These are phyloP conservation scores for Papiliotrema terrestris DNA, from an alignment of 1,284 basidiomycete genomes.

Conservation along the genomic window DNA sequence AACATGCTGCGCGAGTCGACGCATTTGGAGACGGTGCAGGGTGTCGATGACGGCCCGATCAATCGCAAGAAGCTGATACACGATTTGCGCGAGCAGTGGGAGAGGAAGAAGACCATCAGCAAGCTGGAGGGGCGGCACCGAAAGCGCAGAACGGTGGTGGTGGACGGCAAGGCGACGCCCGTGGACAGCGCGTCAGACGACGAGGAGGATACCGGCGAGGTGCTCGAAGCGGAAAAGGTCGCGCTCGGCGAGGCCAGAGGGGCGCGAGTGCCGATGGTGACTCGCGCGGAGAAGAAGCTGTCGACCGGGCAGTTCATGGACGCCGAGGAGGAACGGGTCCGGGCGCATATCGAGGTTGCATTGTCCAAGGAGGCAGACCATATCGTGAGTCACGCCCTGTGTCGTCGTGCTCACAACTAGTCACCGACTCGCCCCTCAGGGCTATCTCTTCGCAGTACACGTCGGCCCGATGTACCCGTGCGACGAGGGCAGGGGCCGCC, in stretches of 20 bases:
- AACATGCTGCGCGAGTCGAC: constrained; percentile 83
- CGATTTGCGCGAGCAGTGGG: constrained; percentile 67
- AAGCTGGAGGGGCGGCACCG: constrained; percentile 66
- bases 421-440: constrained; percentile 19
- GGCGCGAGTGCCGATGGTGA: constrained; percentile 7
- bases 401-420: constrained; percentile 5
- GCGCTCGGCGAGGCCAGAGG: constrained; percentile 21
- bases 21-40: constrained; percentile 67
- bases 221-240: constrained; percentile 42
- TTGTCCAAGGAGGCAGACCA: constrained; percentile 66
- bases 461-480: constrained; percentile 19
- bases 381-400: constrained; percentile 24
- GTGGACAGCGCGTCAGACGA: constrained; percentile 44
- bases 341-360: constrained; percentile 77
- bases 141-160: constrained; percentile 45
- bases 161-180: constrained; percentile 12
- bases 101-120: constrained; percentile 77
- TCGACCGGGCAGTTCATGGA: constrained; percentile 82
- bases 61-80: constrained; percentile 77
- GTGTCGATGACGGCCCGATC: constrained; percentile 56
- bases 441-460: constrained; percentile 22
- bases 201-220: constrained; percentile 50
- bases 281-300: constrained; percentile 17
- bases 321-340: constrained; percentile 79
- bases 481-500: constrained; percentile 30